Evolutionary conservation across 75 land plant genomes (phyloP), one percentile per base, ranked within the genome.

Genomic region (Adiantum capillusveneris): DNA sequence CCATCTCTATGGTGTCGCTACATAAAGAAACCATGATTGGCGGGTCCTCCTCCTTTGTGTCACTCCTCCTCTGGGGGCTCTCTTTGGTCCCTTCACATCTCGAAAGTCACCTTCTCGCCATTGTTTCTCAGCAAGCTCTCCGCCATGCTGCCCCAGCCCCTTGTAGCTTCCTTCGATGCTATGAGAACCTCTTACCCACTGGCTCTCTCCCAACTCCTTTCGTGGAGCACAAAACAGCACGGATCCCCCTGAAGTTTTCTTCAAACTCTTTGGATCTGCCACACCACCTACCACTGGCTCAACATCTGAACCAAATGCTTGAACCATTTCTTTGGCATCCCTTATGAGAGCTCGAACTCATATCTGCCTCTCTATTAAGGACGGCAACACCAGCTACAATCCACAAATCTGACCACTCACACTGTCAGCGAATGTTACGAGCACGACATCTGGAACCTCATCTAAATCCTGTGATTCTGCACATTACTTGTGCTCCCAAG

Each of bases 351-450:
- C 92, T 61, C 94, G 95, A 36, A 95, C 68, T 54, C 84, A 74
- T 57, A 58, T 66, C 58, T 86, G 69, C 64, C 87, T 90, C 24
- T 90, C 75, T 46, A 95, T 95, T 28, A 95, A 63, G 30, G 88
- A 73, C 25, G 90, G 71, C 56, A 95, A 80, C 24, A 95, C 71
- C 77, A 95, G 75, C 98, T 94, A 63, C 58, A 68, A 19, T 6
- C 11, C 58, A 62, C 13, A 24, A 20, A 25, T 25, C 59, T 95
- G 86, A 63, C 96, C 99, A 69, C 83, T 84, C 53, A 91, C 87
- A 65, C 86, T 87, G 58, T 95, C 97, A 42, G 94, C 99, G 76
- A 90, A 80, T 3, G 92, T 87, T 7, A 95, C 99, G 18, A 95
- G 64, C 31, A 95, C 88, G 1, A 86, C 92, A 67, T 95, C 86